These are phyloP conservation scores for Neurospora sp. DNA, from an alignment of 495 filamentous ascomycete species.

Conservation along the genomic window DNA sequence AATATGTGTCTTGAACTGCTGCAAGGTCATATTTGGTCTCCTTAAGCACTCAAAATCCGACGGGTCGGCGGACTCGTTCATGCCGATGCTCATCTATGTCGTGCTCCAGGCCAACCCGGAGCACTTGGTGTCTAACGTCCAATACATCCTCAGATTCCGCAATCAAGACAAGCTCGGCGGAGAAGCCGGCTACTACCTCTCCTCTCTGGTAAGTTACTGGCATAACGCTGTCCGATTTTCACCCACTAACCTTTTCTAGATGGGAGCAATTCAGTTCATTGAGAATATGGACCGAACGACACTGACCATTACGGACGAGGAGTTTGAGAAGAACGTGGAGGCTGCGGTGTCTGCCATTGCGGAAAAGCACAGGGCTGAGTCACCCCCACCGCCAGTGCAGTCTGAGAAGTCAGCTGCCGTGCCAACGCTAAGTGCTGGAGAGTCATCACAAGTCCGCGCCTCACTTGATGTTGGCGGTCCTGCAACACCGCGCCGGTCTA, in stretches of 20 bases:
- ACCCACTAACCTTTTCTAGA: conserved; percentile 36
- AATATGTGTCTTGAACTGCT: conserved; percentile 96
- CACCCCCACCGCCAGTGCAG: conserved; percentile 33
- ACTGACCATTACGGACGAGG: conserved; percentile 84
- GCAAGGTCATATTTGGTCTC: conserved; percentile 98
- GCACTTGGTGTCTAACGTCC: conserved; percentile 91
- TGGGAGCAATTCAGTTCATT: conserved; percentile 94
- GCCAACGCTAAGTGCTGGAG: conserved; percentile 17
- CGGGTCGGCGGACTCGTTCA: conserved; percentile 90
- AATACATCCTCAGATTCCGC: conserved; percentile 93
- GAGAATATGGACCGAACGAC: conserved; percentile 91
- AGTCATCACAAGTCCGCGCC: conserved; percentile 24
- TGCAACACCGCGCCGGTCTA: conserved; percentile 27
- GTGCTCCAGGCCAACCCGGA: conserved; percentile 90
- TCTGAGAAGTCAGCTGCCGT: conserved; percentile 55
- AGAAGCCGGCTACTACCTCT: conserved; percentile 96
- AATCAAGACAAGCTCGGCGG: conserved; percentile 95
- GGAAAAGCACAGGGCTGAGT: conserved; percentile 60
- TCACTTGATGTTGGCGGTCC: conserved; percentile 37
- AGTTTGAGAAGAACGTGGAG: conserved; percentile 93
- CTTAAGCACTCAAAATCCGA: conserved; percentile 86
- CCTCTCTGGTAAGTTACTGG: conserved; percentile 61
- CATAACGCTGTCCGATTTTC: not conserved
- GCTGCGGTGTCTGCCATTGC: conserved; percentile 93
- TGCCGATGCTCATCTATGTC: conserved; percentile 92